Percentiles rank a stretch among this genome's conserved stretches.
Conservation (phyloP, 1,139 yeast species). For the Meyerozyma smithsonii region DNA sequence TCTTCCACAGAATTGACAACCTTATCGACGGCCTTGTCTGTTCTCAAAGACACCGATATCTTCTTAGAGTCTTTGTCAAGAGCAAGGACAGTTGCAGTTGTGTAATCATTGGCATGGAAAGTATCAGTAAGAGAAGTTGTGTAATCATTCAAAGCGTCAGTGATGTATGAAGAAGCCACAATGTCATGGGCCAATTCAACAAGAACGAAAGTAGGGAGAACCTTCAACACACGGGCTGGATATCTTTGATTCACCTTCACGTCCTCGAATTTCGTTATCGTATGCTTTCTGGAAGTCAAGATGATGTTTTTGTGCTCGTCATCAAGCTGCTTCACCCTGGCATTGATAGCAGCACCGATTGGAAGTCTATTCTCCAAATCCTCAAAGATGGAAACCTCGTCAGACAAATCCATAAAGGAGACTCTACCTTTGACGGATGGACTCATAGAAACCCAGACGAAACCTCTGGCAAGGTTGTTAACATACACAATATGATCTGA, state of each 20-base stretch:
- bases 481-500: constrained; percentile 46
- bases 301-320: constrained; percentile 45
- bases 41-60: constrained; percentile 62
- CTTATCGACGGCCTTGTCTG: constrained; percentile 47
- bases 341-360: constrained; percentile 64
- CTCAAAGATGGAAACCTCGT: constrained; percentile 47
- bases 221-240: constrained; percentile 64
- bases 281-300: constrained; percentile 46
- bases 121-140: constrained; percentile 48
- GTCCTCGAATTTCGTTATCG: constrained; percentile 43
- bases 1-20: constrained; percentile 49
- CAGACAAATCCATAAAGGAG: constrained; percentile 60
- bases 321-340: constrained; percentile 53
- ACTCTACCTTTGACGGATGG: constrained; percentile 68
- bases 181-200: constrained; percentile 62
- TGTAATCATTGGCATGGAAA: constrained; percentile 52
- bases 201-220: constrained; percentile 57
- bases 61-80: constrained; percentile 54
- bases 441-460: constrained; percentile 65
- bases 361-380: constrained; percentile 57
- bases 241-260: constrained; percentile 53
- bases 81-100: constrained; percentile 56
- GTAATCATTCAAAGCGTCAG: constrained; percentile 78
- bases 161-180: constrained; percentile 62
- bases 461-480: constrained; percentile 48